Conservation (phyloP, 2,329 filamentous ascomycete genomes). For the Pyrenochaeta sp. region DNA sequence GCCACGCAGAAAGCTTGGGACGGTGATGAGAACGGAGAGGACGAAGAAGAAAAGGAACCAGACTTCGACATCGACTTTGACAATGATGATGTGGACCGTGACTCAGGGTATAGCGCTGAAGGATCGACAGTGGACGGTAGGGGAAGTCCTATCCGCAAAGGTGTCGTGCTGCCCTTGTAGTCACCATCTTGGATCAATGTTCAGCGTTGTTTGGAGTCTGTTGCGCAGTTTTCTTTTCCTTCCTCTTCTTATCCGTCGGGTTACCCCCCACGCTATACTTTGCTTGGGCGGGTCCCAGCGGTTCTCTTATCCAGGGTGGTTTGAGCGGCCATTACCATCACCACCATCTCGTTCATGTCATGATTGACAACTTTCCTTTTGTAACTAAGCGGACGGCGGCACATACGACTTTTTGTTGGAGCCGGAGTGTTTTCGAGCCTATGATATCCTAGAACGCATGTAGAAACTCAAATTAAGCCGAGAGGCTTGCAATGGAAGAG, state of each 20-base stretch:
- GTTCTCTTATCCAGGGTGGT: constrained; percentile 17
- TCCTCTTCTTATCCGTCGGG: constrained; percentile 9
- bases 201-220: no score
- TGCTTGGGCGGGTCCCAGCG: constrained; percentile 42
- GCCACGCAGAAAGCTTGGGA: constrained; percentile 89
- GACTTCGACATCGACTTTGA: constrained; percentile 98
- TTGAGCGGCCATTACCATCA: constrained; percentile 4
- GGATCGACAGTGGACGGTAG: constrained; percentile 44
- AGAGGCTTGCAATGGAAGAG: no score
- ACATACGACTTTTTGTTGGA: no score
- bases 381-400: no score
- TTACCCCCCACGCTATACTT: constrained; percentile 20
- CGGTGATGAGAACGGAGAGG: constrained; percentile 53
- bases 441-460: no score
- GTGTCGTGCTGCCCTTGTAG: constrained; percentile 42
- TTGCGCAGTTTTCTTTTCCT: background rate
- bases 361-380: no score
- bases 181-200: no score
- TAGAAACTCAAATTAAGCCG: no score
- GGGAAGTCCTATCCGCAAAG: constrained; percentile 45
- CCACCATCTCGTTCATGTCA: no score
- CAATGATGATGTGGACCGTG: constrained; percentile 63
- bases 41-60: constrained; percentile 57
- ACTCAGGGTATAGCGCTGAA: constrained; percentile 50
- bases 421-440: no score